Evolutionary conservation across 441 rosid species (phyloP), one percentile per base, ranked within the genome.

Genomic region (Populus hybrid): DNA sequence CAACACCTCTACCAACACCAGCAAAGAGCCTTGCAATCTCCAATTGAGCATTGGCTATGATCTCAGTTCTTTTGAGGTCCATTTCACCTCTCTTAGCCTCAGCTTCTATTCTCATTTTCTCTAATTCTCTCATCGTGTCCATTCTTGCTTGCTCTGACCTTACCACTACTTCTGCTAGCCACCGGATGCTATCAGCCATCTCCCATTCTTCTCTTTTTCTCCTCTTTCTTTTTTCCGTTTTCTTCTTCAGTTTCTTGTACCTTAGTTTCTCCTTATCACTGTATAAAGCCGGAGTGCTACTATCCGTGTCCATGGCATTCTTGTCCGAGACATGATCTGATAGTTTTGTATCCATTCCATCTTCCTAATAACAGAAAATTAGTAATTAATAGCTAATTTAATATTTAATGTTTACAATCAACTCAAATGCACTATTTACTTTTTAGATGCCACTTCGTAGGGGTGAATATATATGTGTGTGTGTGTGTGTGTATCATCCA

Each of bases 1-100:
- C 99, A 73, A 92, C 86, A 32, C 81, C 87, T 81, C 84, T 86
- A 1, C 79, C 83, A 18, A 81, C 82, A 19, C 85, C 93, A 0
- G 97, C 95, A 79, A 93, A 90, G 67, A 95, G 86, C 86, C 83
- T 89, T 28, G 99, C 99, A 76, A 95, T 93, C 84, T 95, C 97
- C 70, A 95, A 24, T 72, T 95, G 99, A 2, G 99, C 91, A 74
- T 83, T 93, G 30, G 99, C 97, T 65, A 93, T 84, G 80, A 95
- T 95, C 87, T 95, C 95, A 5, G 98, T 91, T 79, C 98, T 86
- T 85, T 91, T 93, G 71, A 95, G 89, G 67, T 95, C 99, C 87
- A 92, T 84, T 84, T 95, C 98, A 16, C 91, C 90, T 82, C 98
- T 87, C 83, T 86, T 95, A 6, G 90, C 87, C 75, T 95, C 98